Evolutionary conservation across 495 filamentous ascomycete species (phyloP), one percentile per base, ranked within the genome.

Genomic region (Wilcoxina mikolae): DNA sequence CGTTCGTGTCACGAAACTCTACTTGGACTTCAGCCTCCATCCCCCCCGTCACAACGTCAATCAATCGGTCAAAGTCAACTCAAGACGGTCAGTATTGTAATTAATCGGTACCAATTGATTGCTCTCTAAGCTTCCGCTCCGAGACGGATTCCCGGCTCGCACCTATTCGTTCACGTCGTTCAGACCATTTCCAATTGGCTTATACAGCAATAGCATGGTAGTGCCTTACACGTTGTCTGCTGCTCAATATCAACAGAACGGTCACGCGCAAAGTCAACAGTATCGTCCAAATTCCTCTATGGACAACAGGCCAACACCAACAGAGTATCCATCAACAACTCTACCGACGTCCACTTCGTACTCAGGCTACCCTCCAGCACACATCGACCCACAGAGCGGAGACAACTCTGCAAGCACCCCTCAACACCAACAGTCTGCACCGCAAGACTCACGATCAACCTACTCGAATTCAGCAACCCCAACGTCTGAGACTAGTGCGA

Each of bases 391-490:
- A 25, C 46, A 39, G 22, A 41, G 41, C 55, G 39, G 35, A 33
- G 51, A 57, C 23, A 10, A 31, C 1, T 33, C 35, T 7, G 39
- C 48, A 20, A 23, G 4, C 17, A 51, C 46, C 10, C 15, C 44
- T 17, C 22, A 39, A 22, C 23, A 44, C 27, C 33, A 4, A 56
- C 62, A 65, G 60, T 60, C 58, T 53, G 55, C 39, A 43, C 53
- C 61, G 57, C 65, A 62, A 60, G 65, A 58, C 56, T 44, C 55
- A 28, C 47, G 55, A 52, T 64, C 61, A 38, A 56, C 54, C 48
- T 63, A 61, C 56, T 58, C 57, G 46, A 55, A 58, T 44, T 58
- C 60, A 53, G 61, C 58, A 53, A 63, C 61, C 53, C 58, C 61
- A 51, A 64, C 60, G 23, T 50, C 54, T 23, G 50, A 53, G 24